These are phyloP conservation scores for Vigna reflexopilosa DNA, from an alignment of 306 rosid genomes.

Conservation along the genomic window DNA sequence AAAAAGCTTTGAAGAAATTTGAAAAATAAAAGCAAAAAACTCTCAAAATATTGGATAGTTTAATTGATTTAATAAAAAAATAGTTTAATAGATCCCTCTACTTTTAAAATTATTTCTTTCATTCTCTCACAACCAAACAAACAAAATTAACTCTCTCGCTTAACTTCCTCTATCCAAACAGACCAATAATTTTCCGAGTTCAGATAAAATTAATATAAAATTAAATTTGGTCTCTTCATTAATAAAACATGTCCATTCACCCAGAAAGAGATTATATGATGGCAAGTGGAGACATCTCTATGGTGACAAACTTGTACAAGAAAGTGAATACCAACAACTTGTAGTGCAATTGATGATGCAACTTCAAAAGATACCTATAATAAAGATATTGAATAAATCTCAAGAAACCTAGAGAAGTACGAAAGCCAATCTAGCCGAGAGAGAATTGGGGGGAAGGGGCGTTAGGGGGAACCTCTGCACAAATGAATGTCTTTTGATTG, in stretches of 20 bases:
- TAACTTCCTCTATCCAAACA: not conserved
- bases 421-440: not conserved
- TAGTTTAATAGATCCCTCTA: too few relatives aligned
- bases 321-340: not conserved
- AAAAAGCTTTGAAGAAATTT: too few relatives aligned
- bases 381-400: conserved; percentile 1
- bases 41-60: too few relatives aligned
- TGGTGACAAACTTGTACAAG: not conserved
- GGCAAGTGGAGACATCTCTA: not conserved
- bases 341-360: conserved; percentile 2
- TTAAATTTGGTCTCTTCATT: not conserved
- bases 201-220: too few relatives aligned
- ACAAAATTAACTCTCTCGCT: not conserved
- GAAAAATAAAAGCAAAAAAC: too few relatives aligned
- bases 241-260: not conserved
- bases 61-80: too few relatives aligned
- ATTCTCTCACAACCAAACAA: too few relatives aligned
- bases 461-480: conserved; percentile 13
- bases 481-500: conserved; percentile 2
- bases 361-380: not conserved
- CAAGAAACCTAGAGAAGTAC: conserved; percentile 5
- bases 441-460: not conserved
- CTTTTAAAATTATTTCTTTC: too few relatives aligned
- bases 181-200: too few relatives aligned
- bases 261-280: too few relatives aligned